Evolutionary conservation across 345 rosid genomes (phyloP).

Genomic region (Linum usitatissimum): DNA sequence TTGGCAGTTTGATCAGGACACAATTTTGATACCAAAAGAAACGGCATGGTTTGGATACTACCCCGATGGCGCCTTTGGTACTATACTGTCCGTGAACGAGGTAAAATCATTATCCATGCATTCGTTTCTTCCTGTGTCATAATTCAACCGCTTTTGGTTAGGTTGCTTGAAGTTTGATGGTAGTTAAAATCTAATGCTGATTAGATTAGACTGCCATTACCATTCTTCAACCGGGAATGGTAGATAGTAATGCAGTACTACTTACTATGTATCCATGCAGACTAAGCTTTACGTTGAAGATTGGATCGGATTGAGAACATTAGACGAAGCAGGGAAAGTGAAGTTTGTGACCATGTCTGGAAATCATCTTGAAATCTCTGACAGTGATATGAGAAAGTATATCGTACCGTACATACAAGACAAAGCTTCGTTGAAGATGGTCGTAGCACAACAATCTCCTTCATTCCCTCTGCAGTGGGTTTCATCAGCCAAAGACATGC

Average conservation of each 20-base stretch:
- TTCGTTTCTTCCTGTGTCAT: too few relatives aligned
- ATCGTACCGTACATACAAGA: conserved; percentile 48
- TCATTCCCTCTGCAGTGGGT: conserved; percentile 30
- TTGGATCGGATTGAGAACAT: conserved; percentile 63
- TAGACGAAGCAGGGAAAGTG: conserved; percentile 65
- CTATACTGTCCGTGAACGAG: conserved; percentile 56
- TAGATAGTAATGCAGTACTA: not conserved
- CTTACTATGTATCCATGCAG: conserved; percentile 22
- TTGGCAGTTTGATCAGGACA: conserved; percentile 69
- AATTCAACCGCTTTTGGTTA: not conserved
- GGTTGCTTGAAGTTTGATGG: not conserved
- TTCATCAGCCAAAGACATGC: conserved; percentile 19
- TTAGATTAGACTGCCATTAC: not conserved
- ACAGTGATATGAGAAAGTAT: conserved; percentile 47
- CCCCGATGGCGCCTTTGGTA: conserved; percentile 50
- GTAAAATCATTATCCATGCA: conserved; percentile 14
- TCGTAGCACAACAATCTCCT: conserved; percentile 14
- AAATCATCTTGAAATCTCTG: conserved; percentile 45
- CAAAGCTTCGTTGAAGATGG: conserved; percentile 15
- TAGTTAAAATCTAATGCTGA: too few relatives aligned
- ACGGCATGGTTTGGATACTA: conserved; percentile 79
- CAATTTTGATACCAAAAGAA: conserved; percentile 64
- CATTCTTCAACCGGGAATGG: not conserved
- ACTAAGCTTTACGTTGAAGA: conserved; percentile 48
- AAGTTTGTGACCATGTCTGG: conserved; percentile 49